Base-by-base conservation (phyloP, 169 alveolate species). In the Plasmodium blacklocki region DNA sequence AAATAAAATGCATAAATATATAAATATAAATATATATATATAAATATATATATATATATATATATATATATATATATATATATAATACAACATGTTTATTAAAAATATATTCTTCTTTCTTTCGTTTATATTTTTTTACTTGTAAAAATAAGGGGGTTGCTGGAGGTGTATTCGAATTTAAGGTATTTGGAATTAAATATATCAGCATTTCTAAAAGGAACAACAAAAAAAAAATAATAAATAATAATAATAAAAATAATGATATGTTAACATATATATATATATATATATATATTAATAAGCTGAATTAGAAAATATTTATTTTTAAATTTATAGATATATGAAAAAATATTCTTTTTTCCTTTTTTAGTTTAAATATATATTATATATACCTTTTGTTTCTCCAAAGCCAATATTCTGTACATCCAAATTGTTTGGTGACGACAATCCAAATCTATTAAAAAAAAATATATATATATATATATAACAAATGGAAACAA, bases 101-200 rank as follows among this genome's bases (percentile, higher is more conserved):
- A 26, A 2, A 26, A 2, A 26, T 26, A 26, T 26, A 26, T 3
- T 60, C 11, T 60, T 60, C 11, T 60, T 19, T 59, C n/a, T 59
- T 60, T 7, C 21, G 12, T 64, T 8, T 67, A 59, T 67, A 32
- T 32, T 60, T 21, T 1, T 49, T 32, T 26, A 87, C 95, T 74
- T 92, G 93, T 26, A 92, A 73, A 39, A 73, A 49, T 71, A 88
- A 90, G 2, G 95, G 93, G 15, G 50, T 64, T 14, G 93, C 18
- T 23, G 95, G 95, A 3, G 95, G 92, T 8, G 93, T 64, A 71
- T 88, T 73, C 54, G 95, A 92, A 68, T 67, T 88, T 19, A 92
- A 86, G 43, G 75, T 62, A 52, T 88, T 88, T 15, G 93, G 93
- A 14, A 59, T 66, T 8, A 92, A 74, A 19, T 78, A 47, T 4